Evolutionary conservation across 495 filamentous ascomycete genomes (phyloP).

Genomic region (Hypoxylon fuscum): DNA sequence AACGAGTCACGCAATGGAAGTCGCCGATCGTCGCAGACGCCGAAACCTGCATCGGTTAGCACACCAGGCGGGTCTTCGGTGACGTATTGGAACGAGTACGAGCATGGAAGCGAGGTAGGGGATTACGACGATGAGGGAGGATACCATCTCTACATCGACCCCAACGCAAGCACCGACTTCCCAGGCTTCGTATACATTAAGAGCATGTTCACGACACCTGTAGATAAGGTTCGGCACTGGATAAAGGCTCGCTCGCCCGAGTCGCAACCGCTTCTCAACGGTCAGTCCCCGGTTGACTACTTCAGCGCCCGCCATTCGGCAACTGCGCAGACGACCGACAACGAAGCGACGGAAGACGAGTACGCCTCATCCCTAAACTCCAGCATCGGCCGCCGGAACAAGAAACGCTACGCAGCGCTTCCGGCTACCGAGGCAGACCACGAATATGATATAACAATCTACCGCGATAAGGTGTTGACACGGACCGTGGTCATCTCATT

Average conservation of each 20-base stretch:
- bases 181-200: conserved; percentile 57
- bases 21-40: conserved; percentile 28
- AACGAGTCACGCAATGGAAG: conserved; percentile 10
- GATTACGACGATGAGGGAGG: conserved; percentile 54
- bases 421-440: conserved; percentile 46
- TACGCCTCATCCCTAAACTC: conserved; percentile 38
- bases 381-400: conserved; percentile 32
- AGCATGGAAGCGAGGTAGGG: conserved; percentile 66
- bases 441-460: conserved; percentile 50
- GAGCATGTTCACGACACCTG: conserved; percentile 51
- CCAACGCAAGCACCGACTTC: conserved; percentile 56
- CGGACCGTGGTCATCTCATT: conserved; percentile 57
- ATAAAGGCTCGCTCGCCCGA: conserved; percentile 45
- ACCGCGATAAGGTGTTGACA: conserved; percentile 58
- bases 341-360: conserved; percentile 39
- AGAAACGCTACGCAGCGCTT: conserved; percentile 50
- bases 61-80: conserved; percentile 24
- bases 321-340: conserved; percentile 22
- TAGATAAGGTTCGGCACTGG: conserved; percentile 56
- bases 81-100: conserved; percentile 73
- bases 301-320: conserved; percentile 39
- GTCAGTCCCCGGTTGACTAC: conserved; percentile 42
- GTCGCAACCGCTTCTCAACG: conserved; percentile 47
- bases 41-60: conserved; percentile 19
- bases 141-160: conserved; percentile 67